Conservation (phyloP, 2,329 filamentous ascomycete genomes). For the Ascochyta lentis region DNA sequence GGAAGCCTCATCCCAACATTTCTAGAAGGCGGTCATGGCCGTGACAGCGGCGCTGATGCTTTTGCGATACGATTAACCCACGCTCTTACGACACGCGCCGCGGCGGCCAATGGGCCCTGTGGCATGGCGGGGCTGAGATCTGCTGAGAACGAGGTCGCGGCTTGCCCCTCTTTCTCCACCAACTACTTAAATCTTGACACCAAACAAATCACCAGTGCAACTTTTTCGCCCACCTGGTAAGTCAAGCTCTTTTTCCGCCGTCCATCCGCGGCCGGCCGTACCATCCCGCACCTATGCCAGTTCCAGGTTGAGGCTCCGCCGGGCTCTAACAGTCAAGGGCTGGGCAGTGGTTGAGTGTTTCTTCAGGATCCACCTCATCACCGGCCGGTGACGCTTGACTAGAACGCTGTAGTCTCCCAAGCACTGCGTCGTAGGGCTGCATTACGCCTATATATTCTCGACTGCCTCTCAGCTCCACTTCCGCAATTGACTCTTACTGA, state of each 20-base stretch:
- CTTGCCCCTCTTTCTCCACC: slow-evolving; percentile 30
- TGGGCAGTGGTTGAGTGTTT: slow-evolving; percentile 31
- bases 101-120: slow-evolving; percentile 29
- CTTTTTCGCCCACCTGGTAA: slow-evolving; percentile 41
- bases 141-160: slow-evolving; percentile 24
- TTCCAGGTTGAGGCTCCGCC: slow-evolving; percentile 26
- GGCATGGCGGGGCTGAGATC: slow-evolving; percentile 31
- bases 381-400: slow-evolving; percentile 16
- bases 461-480: slow-evolving; percentile 16
- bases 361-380: slow-evolving; percentile 27
- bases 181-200: slow-evolving; percentile 21
- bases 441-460: slow-evolving; percentile 32
- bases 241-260: slow-evolving; percentile 35
- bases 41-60: slow-evolving; percentile 23
- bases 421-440: slow-evolving; percentile 23
- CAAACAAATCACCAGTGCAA: slow-evolving; percentile 36
- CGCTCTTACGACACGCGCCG: slow-evolving; percentile 31
- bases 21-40: slow-evolving; percentile 13
- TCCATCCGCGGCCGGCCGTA: slow-evolving; percentile 47
- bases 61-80: slow-evolving; percentile 34
- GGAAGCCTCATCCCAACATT: slow-evolving; percentile 17
- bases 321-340: slow-evolving; percentile 26
- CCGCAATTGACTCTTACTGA: slow-evolving; percentile 35
- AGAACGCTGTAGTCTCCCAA: slow-evolving; percentile 9
- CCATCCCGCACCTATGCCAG: slow-evolving; percentile 29